phyloP scores from a whole-genome alignment of 1,284 basidiomycete species.

The Cryptococcus floricola region DNA sequence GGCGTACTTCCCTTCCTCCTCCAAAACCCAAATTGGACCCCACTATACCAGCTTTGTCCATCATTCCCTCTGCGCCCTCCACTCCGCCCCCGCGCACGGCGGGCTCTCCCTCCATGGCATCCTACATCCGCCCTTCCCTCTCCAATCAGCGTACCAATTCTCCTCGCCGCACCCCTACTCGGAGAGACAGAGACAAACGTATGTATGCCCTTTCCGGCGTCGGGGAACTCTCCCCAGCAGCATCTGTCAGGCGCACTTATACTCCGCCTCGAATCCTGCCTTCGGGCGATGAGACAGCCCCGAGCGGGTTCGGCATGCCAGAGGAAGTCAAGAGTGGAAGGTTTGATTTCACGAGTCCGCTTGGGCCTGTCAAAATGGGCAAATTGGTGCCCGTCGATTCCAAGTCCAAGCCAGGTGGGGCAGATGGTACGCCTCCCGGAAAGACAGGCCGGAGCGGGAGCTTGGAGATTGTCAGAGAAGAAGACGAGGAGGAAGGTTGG shows the following conservation, averaged over 20 bases:
- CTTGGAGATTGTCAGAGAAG: slow-evolving; percentile 21
- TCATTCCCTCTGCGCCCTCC: slow-evolving; percentile 1
- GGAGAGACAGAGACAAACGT: slow-evolving; percentile 20
- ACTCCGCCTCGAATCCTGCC: slow-evolving; percentile 41
- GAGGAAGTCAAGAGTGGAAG: slow-evolving; percentile 25
- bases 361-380: slow-evolving; percentile 28
- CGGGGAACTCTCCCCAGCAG: slow-evolving; percentile 36
- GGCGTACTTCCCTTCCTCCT: not conserved
- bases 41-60: slow-evolving; percentile 8
- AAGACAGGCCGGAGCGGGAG: slow-evolving; percentile 14
- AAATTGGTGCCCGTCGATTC: slow-evolving; percentile 6
- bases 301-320: slow-evolving; percentile 7
- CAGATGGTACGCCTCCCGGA: slow-evolving; percentile 1
- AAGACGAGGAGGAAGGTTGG: slow-evolving; percentile 31
- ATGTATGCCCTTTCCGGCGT: slow-evolving; percentile 19
- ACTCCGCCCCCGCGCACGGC: slow-evolving; percentile 10
- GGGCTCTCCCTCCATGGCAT: slow-evolving; percentile 14
- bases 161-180: slow-evolving; percentile 24
- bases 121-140: slow-evolving; percentile 36
- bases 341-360: slow-evolving; percentile 44
- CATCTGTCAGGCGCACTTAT: slow-evolving; percentile 22
- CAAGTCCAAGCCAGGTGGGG: not conserved
- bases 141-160: slow-evolving; percentile 31
- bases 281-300: slow-evolving; percentile 42
- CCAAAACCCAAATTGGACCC: not conserved